phyloP scores from a whole-genome alignment of 2,329 filamentous ascomycete genomes.

The Colletotrichum sublineola region DNA sequence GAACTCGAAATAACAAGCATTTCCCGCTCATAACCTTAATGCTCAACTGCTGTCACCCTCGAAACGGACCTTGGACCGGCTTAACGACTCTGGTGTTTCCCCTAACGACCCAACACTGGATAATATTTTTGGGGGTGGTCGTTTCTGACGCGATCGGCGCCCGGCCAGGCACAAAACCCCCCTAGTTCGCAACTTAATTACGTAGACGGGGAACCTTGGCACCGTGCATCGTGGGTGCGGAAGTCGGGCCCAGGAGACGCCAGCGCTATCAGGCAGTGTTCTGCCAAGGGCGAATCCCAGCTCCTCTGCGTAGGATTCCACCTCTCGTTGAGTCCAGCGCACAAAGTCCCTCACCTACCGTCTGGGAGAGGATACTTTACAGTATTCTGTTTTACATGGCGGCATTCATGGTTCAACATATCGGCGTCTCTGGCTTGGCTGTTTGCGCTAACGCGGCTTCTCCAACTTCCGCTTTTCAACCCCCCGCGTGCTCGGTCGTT shows the following conservation, averaged over 20 bases:
- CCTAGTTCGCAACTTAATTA: not conserved
- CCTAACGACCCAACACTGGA: not conserved
- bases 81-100: constrained; percentile 6
- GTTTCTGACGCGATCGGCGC: constrained; percentile 28
- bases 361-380: not conserved
- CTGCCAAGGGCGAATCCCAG: constrained; percentile 20
- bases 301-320: constrained; percentile 17
- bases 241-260: constrained; percentile 13
- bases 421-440: not conserved
- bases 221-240: constrained; percentile 25
- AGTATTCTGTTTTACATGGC: no score
- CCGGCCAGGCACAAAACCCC: constrained; percentile 1
- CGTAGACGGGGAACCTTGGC: constrained; percentile 25
- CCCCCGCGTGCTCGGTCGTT: not conserved
- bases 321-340: constrained; percentile 6
- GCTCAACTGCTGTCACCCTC: constrained; percentile 28
- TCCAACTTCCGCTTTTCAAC: not conserved
- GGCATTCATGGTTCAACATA: no score
- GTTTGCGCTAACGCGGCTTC: not conserved
- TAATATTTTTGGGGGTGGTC: constrained; percentile 14
- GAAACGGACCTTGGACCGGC: constrained; percentile 12
- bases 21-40: constrained; percentile 27
- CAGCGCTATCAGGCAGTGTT: not conserved
- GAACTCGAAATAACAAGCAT: constrained; percentile 18
- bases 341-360: no score